phyloP scores from a whole-genome alignment of 805 yeast species.

The Candida bentonensis region DNA sequence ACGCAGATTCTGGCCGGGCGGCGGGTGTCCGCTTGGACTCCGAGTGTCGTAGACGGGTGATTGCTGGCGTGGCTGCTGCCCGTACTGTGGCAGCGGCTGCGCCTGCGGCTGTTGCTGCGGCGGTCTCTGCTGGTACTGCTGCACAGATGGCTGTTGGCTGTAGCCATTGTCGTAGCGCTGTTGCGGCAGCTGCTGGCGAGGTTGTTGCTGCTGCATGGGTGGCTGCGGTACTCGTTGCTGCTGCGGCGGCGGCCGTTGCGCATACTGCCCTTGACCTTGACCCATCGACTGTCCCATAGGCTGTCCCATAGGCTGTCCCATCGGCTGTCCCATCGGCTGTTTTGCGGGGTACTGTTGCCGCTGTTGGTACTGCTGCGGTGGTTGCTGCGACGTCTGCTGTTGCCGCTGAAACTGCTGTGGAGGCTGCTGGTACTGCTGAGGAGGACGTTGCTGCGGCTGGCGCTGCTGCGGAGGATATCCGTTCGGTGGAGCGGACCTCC shows the following conservation, averaged over 20 bases:
- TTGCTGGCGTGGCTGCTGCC: not conserved
- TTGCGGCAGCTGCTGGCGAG: not conserved
- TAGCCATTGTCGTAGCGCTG: not conserved
- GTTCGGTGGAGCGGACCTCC: not conserved
- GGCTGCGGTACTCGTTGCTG: not conserved
- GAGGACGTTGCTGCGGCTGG: not conserved
- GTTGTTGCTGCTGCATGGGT: not conserved
- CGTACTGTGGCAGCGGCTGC: not conserved
- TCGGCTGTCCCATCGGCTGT: no score
- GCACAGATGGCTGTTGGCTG: not conserved
- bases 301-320: no score
- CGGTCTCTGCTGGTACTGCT: not conserved
- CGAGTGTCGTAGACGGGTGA: constrained; percentile 2
- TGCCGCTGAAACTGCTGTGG: constrained; percentile 1
- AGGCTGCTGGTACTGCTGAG: not conserved
- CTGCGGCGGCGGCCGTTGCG: not conserved
- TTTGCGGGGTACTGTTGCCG: not conserved
- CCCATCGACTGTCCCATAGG: no score
- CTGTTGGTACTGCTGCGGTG: not conserved
- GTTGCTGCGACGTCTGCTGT: not conserved
- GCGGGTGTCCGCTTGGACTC: not conserved
- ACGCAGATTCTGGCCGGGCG: not conserved
- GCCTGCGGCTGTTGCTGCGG: not conserved
- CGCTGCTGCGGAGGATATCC: not conserved
- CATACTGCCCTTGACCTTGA: no score